Percentiles rank a stretch among this genome's conserved stretches.
Evolutionary conservation across 441 rosid genomes (phyloP).

Genomic region (Adansonia gregorii): DNA sequence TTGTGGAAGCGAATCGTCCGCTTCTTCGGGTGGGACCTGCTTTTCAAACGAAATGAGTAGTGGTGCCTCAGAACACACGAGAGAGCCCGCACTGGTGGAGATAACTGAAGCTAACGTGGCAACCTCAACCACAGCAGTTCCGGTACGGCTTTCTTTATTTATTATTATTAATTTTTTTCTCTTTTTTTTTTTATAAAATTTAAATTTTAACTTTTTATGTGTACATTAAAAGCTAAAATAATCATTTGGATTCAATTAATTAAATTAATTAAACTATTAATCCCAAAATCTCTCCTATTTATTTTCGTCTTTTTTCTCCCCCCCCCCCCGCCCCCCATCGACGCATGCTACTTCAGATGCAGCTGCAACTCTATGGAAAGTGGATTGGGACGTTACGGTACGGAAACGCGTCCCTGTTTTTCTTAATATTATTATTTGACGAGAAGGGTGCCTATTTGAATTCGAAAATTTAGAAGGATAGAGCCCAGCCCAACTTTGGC

Average conservation of each 20-base stretch:
- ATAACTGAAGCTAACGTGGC: constrained; percentile 53
- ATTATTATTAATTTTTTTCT: too few species aligned
- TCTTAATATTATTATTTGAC: background rate
- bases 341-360: too few species aligned
- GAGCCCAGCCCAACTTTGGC: background rate
- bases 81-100: constrained; percentile 81
- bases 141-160: constrained; percentile 33
- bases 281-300: too few species aligned
- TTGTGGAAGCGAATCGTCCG: constrained; percentile 66
- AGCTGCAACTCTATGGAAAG: background rate
- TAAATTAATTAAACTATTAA: too few species aligned
- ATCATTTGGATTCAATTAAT: too few species aligned
- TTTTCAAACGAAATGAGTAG: constrained; percentile 84
- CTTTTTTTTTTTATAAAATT: too few species aligned
- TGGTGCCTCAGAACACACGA: constrained; percentile 70
- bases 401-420: background rate
- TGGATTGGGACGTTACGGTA: background rate
- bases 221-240: too few species aligned
- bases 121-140: constrained; percentile 53
- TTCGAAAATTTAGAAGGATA: background rate
- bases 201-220: too few species aligned
- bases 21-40: constrained; percentile 42
- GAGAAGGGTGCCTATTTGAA: background rate
- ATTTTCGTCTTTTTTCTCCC: too few species aligned
- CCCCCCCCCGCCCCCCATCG: too few species aligned